Percentiles rank a stretch among this genome's conserved stretches.
phyloP scores from a whole-genome alignment of 768 basidiomycete species.

The Lactifluus subvellereus region DNA sequence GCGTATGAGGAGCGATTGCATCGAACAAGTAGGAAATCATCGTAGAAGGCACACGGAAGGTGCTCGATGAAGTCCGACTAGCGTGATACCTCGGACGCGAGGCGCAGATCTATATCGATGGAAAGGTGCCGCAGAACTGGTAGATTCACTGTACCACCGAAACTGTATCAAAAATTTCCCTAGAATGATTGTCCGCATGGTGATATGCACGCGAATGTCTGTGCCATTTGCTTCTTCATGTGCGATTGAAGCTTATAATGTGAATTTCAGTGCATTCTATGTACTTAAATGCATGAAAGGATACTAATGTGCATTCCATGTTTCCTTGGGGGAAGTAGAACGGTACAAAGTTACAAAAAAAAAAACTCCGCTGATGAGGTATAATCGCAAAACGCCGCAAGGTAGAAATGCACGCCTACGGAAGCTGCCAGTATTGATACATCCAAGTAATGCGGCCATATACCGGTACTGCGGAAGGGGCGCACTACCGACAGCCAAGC shows the following conservation, averaged over 20 bases:
- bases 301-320: slow-evolving; percentile 9
- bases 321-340: slow-evolving; percentile 9
- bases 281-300: neutral
- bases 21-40: slow-evolving; percentile 79
- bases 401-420: neutral
- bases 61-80: slow-evolving; percentile 47
- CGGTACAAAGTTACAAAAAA: neutral
- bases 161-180: neutral
- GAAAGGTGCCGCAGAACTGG: slow-evolving; percentile 1
- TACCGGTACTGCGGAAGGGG: slow-evolving; percentile 10
- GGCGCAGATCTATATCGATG: slow-evolving; percentile 6
- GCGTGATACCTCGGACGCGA: neutral
- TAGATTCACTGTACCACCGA: slow-evolving; percentile 4
- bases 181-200: neutral
- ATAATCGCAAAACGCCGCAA: slow-evolving; percentile 13
- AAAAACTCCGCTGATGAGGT: neutral
- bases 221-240: neutral
- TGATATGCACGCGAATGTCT: slow-evolving; percentile 1
- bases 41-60: slow-evolving; percentile 73
- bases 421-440: neutral
- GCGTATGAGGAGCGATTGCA: slow-evolving; percentile 76
- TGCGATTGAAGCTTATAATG: neutral
- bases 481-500: slow-evolving; percentile 1
- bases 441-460: neutral
- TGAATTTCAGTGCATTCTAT: neutral